Base-by-base conservation (phyloP, 2,329 filamentous ascomycete species). In the Fusarium humuli region DNA sequence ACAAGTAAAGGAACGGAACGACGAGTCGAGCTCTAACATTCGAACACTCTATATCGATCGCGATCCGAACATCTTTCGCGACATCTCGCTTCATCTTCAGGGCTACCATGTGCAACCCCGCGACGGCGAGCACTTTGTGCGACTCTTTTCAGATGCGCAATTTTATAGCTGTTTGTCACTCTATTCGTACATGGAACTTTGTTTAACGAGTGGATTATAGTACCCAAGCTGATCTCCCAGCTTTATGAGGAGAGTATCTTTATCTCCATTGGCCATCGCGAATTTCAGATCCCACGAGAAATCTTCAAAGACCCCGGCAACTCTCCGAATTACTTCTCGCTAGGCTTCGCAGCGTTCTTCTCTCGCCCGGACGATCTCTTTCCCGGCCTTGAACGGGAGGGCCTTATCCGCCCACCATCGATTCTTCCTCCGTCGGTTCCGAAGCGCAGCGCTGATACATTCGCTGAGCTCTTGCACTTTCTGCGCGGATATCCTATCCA, bases 1-100 rank as follows among this genome's bases (percentile, higher is more conserved):
- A 61, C 82, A 84, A 72, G 90, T 87, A 50, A 86, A 89, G 64
- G 85, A 87, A 48, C 86, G 86, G 59, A 87, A 87, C 62, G 85
- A 89, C 57, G 86, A 87, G 58, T 61, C 81, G 7, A 79, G 76
- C 41, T 71, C 76, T 7, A 79, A 81, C 48, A 83, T 97, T 62
- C 90, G 92, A 71, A 97, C 95, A 0, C 85, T 98, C 9, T 98
- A 98, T 81, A 98, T 98, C 76, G 95, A 98, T 80, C 91, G 95
- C 66, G 95, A 98, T 80, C 94, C 95, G 1, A 85, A 85, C 16
- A 98, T 94, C 0, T 98, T 98, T 79, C 87, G 86, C 75, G 94
- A 98, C 77, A 98, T 98, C 70, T 92, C 92, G 40, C 85, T 94
- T 58, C 94, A 98, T 83, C 85, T 98, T 23, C 94, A 97, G 83